Conservation (phyloP, 495 filamentous ascomycete genomes). For the Xylaria bambusicola region DNA sequence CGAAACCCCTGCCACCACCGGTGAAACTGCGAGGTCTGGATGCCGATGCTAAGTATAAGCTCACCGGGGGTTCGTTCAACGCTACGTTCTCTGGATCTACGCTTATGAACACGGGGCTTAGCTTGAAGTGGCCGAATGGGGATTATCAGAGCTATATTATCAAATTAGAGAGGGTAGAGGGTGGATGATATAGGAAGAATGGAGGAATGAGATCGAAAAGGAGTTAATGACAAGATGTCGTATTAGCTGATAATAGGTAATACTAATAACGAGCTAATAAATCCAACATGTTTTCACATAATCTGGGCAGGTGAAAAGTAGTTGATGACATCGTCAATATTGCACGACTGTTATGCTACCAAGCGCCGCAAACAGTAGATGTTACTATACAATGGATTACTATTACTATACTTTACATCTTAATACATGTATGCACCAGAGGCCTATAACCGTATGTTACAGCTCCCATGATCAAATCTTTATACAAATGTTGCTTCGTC, state of each 20-base stretch:
- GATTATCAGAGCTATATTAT: conserved; percentile 49
- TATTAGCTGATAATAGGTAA: too few species aligned
- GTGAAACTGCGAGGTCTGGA: conserved; percentile 51
- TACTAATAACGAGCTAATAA: conserved; percentile 6
- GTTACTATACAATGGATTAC: neutral
- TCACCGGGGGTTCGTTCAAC: conserved; percentile 45
- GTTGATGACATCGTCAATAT: too few species aligned
- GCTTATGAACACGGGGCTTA: conserved; percentile 52
- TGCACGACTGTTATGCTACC: too few species aligned
- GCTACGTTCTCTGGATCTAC: conserved; percentile 46
- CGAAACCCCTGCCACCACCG: conserved; percentile 48
- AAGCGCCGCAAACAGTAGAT: too few species aligned
- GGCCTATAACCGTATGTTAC: neutral
- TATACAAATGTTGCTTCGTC: neutral
- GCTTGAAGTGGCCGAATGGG: conserved; percentile 37
- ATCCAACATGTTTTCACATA: neutral
- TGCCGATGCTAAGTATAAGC: conserved; percentile 42
- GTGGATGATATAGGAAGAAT: neutral
- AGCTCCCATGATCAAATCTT: neutral
- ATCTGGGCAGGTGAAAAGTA: neutral
- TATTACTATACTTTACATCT: neutral
- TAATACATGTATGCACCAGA: neutral
- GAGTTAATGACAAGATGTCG: too few species aligned
- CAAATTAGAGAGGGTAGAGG: conserved; percentile 40
- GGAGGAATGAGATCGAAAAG: neutral